A percentile compares a stretch with the other conserved stretches of the same genome.
Evolutionary conservation across 208 protist species (phyloP).

Genomic region (Trypanosoma caninum): DNA sequence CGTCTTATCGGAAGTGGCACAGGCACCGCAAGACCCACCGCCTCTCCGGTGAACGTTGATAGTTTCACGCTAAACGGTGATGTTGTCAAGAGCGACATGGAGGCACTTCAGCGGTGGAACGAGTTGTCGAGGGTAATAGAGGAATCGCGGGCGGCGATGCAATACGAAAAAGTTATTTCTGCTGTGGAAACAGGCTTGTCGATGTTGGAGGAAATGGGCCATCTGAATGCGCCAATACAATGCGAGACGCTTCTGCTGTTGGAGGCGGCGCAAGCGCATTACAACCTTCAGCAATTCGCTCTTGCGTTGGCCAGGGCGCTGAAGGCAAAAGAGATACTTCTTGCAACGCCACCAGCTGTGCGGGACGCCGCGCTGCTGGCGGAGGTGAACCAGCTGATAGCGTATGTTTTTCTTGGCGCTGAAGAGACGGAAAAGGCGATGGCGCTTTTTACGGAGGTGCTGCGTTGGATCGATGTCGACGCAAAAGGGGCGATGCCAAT

Average conservation of each 20-base stretch:
- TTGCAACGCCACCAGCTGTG: slow-evolving; percentile 31
- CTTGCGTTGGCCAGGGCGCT: slow-evolving; percentile 43
- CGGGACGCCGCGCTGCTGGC: slow-evolving; percentile 73
- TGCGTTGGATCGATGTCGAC: slow-evolving; percentile 86
- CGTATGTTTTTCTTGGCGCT: slow-evolving; percentile 49
- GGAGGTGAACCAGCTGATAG: slow-evolving; percentile 77
- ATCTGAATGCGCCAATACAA: slow-evolving; percentile 74
- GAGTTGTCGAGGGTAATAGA: slow-evolving; percentile 56
- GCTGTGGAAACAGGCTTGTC: slow-evolving; percentile 50
- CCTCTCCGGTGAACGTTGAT: slow-evolving; percentile 78
- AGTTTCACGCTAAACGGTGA: slow-evolving; percentile 83
- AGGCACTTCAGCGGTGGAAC: slow-evolving; percentile 68
- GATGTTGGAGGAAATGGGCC: slow-evolving; percentile 67
- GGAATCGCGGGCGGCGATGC: slow-evolving; percentile 27
- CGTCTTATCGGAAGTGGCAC: neutral
- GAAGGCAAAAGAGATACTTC: slow-evolving; percentile 44
- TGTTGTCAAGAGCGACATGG: slow-evolving; percentile 75
- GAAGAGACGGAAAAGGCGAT: slow-evolving; percentile 47
- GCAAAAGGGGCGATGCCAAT: slow-evolving; percentile 79
- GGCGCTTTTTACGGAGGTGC: slow-evolving; percentile 57
- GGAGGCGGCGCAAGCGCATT: slow-evolving; percentile 84
- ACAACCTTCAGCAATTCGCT: slow-evolving; percentile 57
- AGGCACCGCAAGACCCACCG: neutral
- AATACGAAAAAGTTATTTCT: slow-evolving; percentile 41
- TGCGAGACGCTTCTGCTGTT: slow-evolving; percentile 80